Evolutionary conservation across 495 filamentous ascomycete species (phyloP).

Genomic region (Clavariopsis aquatica): DNA sequence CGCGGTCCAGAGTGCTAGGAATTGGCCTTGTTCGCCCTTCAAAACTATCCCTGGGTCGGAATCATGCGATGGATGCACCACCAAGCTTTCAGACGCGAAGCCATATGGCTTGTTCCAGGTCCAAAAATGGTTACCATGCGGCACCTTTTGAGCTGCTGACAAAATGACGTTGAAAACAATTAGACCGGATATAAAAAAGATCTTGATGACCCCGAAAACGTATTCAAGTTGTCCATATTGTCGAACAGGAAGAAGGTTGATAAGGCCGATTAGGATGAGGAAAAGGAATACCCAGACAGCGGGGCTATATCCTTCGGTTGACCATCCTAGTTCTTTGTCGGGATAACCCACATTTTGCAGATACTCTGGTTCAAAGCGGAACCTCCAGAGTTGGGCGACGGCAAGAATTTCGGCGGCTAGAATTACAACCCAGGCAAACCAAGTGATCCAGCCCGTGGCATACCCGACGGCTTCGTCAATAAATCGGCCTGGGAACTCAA

Average conservation of each 20-base stretch:
- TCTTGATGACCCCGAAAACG: slow-evolving; percentile 50
- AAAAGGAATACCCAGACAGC: slow-evolving; percentile 50
- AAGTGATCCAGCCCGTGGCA: slow-evolving; percentile 58
- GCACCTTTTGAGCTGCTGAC: slow-evolving; percentile 32
- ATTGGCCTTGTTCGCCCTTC: slow-evolving; percentile 37
- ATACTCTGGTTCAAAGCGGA: slow-evolving; percentile 48
- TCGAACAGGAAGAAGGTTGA: slow-evolving; percentile 52
- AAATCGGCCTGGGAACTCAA: slow-evolving; percentile 54
- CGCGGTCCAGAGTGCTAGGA: slow-evolving; percentile 48
- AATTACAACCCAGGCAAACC: slow-evolving; percentile 52
- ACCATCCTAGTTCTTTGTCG: slow-evolving; percentile 48
- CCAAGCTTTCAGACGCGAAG: slow-evolving; percentile 40
- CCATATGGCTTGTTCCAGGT: slow-evolving; percentile 45
- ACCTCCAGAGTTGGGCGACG: slow-evolving; percentile 50
- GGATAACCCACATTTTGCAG: slow-evolving; percentile 43
- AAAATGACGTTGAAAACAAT: slow-evolving; percentile 48
- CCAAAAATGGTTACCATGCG: slow-evolving; percentile 42
- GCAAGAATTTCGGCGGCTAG: slow-evolving; percentile 51
- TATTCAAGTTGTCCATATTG: slow-evolving; percentile 56
- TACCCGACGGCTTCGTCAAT: slow-evolving; percentile 53
- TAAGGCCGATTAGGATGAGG: slow-evolving; percentile 45
- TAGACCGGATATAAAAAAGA: slow-evolving; percentile 51
- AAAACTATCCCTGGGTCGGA: slow-evolving; percentile 30
- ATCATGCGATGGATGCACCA: slow-evolving; percentile 35
- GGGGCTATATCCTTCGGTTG: slow-evolving; percentile 43